Evolutionary conservation across 331 rosid species (phyloP), one percentile per base, ranked within the genome.

Genomic region (Malus hybrid): DNA sequence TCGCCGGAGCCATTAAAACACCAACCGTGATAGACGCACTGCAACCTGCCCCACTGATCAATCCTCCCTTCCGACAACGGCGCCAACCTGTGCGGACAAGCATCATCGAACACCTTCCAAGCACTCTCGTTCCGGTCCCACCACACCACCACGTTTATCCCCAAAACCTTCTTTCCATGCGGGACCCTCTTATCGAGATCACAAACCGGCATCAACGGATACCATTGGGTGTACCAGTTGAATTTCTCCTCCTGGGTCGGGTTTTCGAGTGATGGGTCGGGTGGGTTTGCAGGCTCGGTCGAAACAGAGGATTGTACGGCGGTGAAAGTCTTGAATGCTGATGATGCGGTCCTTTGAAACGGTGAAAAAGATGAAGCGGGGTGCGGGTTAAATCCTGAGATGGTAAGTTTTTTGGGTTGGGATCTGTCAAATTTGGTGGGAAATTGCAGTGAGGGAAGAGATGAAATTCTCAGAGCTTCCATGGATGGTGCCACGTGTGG

Each of bases 1-100:
- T 86, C 85, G 18, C 97, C 98, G 22, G 90, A 83, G 77, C 98
- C 97, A 86, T 87, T 84, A 54, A 93, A 93, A 75, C 97, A 93
- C 97, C 98, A 93, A 55, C 98, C 98, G 81, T 93, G 98, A 65
- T 91, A 93, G 32, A 93, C 98, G 83, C 98, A 91, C 81, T 91
- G 97, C 85, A 93, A 80, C 77, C 98, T 86, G 2, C 98, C 98
- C 97, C 94, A 87, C 61, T 88, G 93, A 83, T 93, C 98, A 62
- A 93, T 93, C 76, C 98, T 83, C 32, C 97, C 98, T 71, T 93
- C 98, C 69, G 94, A 93, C 54, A 93, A 84, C 1, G 97, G 97
- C 7, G 97, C 97, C 78, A 93, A 71, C 34, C 96, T 83, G 79
- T 93, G 98, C 65, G 98, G 98, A 82, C 98, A 93, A 0, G 77